Percentiles rank a stretch among this genome's conserved stretches.
phyloP scores from a whole-genome alignment of 257 asterid species.

The Plectranthus barbatus region DNA sequence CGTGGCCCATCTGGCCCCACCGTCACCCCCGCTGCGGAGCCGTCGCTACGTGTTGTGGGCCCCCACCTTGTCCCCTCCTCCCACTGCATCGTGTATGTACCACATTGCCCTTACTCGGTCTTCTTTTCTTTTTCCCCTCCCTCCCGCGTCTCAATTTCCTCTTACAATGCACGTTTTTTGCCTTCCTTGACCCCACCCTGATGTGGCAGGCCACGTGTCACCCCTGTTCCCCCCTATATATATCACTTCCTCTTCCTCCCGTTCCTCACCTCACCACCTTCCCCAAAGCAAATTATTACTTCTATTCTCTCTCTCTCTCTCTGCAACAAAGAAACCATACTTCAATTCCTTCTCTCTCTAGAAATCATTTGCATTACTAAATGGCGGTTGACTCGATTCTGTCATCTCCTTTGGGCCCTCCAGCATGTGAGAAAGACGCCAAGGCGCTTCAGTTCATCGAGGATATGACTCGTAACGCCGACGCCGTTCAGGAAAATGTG shows the following conservation, averaged over 20 bases:
- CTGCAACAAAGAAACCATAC: not conserved
- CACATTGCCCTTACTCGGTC: not conserved
- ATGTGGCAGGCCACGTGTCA: constrained; percentile 46
- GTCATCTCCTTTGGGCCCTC: constrained; percentile 81
- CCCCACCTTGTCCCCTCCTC: constrained; percentile 33
- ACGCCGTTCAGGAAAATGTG: constrained; percentile 63
- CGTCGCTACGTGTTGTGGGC: constrained; percentile 21
- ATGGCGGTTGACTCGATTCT: constrained; percentile 87
- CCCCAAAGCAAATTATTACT: not conserved
- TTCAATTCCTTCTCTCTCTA: not conserved
- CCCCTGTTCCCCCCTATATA: constrained; percentile 31
- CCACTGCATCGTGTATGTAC: constrained; percentile 18
- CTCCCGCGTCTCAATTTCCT: constrained; percentile 11
- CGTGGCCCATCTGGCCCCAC: constrained; percentile 44
- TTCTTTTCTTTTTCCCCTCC: not conserved
- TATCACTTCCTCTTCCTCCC: constrained; percentile 24
- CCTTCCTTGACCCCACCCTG: constrained; percentile 1
- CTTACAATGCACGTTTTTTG: constrained; percentile 16
- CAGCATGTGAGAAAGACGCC: constrained; percentile 77
- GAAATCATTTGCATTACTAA: not conserved
- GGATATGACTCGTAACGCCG: constrained; percentile 81
- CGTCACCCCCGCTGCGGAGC: constrained; percentile 16
- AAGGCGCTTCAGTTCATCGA: constrained; percentile 88
- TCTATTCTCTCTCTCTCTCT: not conserved
- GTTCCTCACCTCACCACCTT: constrained; percentile 1